phyloP scores from a whole-genome alignment of 2,329 filamentous ascomycete species.

The Curvularia sp. region DNA sequence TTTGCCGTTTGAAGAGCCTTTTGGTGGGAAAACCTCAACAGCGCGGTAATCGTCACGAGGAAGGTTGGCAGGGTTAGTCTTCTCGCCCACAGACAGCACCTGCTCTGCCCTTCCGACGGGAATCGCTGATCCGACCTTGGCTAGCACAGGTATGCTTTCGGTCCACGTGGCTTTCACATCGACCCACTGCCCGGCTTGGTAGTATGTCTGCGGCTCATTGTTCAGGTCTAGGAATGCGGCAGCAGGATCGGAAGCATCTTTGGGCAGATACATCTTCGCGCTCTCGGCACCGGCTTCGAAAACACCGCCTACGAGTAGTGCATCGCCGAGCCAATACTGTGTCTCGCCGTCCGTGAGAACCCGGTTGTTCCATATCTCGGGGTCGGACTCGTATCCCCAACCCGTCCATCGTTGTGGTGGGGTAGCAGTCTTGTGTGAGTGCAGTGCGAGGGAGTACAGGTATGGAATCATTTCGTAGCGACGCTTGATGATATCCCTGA shows the following conservation, averaged over 20 bases:
- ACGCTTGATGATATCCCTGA: conserved; percentile 71
- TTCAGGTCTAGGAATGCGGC: conserved; percentile 70
- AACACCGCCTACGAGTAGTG: conserved; percentile 70
- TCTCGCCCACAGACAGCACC: conserved; percentile 61
- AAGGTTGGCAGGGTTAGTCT: conserved; percentile 54
- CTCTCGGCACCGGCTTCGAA: conserved; percentile 65
- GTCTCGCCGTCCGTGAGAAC: conserved; percentile 68
- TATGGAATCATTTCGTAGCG: conserved; percentile 77
- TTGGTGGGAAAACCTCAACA: conserved; percentile 65
- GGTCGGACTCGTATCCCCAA: conserved; percentile 73
- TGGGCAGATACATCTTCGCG: conserved; percentile 69
- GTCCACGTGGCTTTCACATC: conserved; percentile 61
- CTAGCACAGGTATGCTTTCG: conserved; percentile 63
- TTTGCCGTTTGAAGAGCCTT: conserved; percentile 47
- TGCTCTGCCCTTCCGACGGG: conserved; percentile 61
- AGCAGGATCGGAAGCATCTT: conserved; percentile 50
- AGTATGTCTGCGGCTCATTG: conserved; percentile 66
- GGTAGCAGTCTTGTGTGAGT: conserved; percentile 66
- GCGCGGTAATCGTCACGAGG: conserved; percentile 63
- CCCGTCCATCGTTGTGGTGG: conserved; percentile 76
- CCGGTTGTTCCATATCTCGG: conserved; percentile 68
- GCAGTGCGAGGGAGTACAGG: conserved; percentile 70
- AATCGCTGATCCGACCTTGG: conserved; percentile 62
- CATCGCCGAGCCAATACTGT: conserved; percentile 76
- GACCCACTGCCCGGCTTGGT: conserved; percentile 63